Evolutionary conservation across 2,329 filamentous ascomycete species (phyloP), one percentile per base, ranked within the genome.

Genomic region (Geoglossum cookeanum): DNA sequence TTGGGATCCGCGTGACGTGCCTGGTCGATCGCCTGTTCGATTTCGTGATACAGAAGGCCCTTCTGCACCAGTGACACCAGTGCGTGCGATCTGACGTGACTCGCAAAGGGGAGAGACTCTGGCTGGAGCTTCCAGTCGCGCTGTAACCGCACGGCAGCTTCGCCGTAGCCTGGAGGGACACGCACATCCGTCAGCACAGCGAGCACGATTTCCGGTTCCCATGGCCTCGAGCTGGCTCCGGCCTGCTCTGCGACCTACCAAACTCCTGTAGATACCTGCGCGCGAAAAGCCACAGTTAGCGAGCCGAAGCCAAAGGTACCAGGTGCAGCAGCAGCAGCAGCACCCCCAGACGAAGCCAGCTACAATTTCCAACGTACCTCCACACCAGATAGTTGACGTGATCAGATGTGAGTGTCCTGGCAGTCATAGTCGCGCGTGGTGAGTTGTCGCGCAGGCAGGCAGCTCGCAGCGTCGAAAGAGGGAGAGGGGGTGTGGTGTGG

Each of bases 311-410:
- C 17, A 9, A 22, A 6, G 7, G 35, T 32, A 53, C 30, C 5
- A 32, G 15, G 55, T 30, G 15, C 30, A n/a, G 51, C 47, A 42
- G n/a, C n/a, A 42, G 37, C 37, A 6, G 52, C 22, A 53, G 29
- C 11, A 30, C 30, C 48, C 47, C 22, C n/a, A 49, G 27, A 45
- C 55, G 29, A 22, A 30, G 35, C 44, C 17, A 52, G 35, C 35
- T 44, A 17, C 22, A 55, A 53, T 58, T 53, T 58, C 29, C 15
- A 30, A 56, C 73, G 58, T 76, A 83, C 75, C 80, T 79, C 76
- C 80, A 81, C 68, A 84, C 80, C 65, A 84, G 72, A 70, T 83
- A 83, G 71, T 84, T 84, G 66, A 84, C 75, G 67, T 83, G 79
- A 72, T 83, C 75, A 62, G 74, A 77, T 64, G 72, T 76, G 61